Evolutionary conservation across 2,329 filamentous ascomycete species (phyloP), one percentile per base, ranked within the genome.

Genomic region (Paraphoma chrysanthemicola): DNA sequence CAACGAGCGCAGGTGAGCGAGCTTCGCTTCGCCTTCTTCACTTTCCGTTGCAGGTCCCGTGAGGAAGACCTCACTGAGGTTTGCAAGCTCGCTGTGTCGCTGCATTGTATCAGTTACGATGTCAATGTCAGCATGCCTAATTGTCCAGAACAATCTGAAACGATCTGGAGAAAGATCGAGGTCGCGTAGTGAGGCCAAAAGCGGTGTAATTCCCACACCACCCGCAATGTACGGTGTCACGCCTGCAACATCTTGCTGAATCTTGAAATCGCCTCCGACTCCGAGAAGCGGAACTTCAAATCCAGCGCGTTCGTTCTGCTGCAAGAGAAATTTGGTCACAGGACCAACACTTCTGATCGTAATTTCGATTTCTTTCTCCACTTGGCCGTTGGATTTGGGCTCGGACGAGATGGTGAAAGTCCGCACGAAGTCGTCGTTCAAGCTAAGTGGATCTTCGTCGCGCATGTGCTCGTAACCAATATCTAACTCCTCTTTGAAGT

Each of bases 361-460:
- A 59, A 96, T 88, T 64, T 93, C 88, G 53, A 95, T 83, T 66
- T 88, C 82, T 36, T 80, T 68, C 2, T 72, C 70, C 2, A 62
- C 38, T 1, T 11, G 39, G 2, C 17, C 7, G 14, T 31, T 28
- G 1, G 39, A 16, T 2, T 42, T 33, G 2, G 88, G 85, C 1
- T 79, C 75, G 2, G 84, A 91, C 1, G 89, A 91, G 0, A 96
- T 83, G 1, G 92, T 96, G 69, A 96, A 96, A 0, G 92, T 96
- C 29, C 92, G 82, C 4, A 95, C 81, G 59, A 87, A 93, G 71
- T 97, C 92, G 70, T 96, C 92, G 66, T 96, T 97, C 14, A 96
- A 74, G 64, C 87, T 90, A 61, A 83, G 83, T 5, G 92, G 92
- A 63, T 96, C 91, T 54, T 90, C 86, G 60, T 96, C 88, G 2